These are phyloP conservation scores for Fagopyrum esculentum DNA, from an alignment of 148 eudicot genomes.

Conservation along the genomic window DNA sequence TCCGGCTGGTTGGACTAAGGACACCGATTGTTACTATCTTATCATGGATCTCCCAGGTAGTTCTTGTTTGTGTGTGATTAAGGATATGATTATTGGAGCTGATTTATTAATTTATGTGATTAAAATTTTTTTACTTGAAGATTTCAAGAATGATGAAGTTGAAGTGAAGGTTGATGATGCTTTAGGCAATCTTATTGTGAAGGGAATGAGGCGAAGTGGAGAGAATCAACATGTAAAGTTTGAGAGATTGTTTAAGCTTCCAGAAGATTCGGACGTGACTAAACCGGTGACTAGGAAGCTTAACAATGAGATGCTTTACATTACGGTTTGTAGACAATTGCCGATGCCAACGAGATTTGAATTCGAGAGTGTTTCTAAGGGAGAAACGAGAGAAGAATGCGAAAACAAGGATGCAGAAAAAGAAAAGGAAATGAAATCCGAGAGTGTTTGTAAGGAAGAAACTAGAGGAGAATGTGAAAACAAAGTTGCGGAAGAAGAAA, in stretches of 20 bases:
- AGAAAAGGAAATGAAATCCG: conserved; percentile 5
- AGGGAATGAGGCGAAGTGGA: conserved; percentile 35
- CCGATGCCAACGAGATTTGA: neutral
- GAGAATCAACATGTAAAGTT: conserved; percentile 32
- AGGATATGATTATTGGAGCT: neutral
- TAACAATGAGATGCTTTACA: conserved; percentile 36
- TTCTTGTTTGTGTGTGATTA: neutral
- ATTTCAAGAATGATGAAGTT: conserved; percentile 43
- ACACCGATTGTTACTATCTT: neutral
- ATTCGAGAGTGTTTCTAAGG: neutral
- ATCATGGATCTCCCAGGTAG: conserved; percentile 6
- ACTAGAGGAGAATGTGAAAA: neutral
- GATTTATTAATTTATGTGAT: neutral
- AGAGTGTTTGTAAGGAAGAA: neutral
- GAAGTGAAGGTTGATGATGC: conserved; percentile 31
- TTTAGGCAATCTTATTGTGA: conserved; percentile 25
- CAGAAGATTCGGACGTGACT: conserved; percentile 33
- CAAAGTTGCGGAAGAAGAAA: neutral
- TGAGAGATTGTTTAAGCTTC: conserved; percentile 31
- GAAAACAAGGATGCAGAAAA: neutral
- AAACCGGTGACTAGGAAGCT: conserved; percentile 28
- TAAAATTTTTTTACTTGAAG: conserved; percentile 29
- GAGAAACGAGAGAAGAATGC: neutral
- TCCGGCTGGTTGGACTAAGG: conserved; percentile 5
- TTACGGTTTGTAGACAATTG: conserved; percentile 36